These are phyloP conservation scores for Colletotrichum shisoi DNA, from an alignment of 2,329 filamentous ascomycete genomes.

Conservation along the genomic window DNA sequence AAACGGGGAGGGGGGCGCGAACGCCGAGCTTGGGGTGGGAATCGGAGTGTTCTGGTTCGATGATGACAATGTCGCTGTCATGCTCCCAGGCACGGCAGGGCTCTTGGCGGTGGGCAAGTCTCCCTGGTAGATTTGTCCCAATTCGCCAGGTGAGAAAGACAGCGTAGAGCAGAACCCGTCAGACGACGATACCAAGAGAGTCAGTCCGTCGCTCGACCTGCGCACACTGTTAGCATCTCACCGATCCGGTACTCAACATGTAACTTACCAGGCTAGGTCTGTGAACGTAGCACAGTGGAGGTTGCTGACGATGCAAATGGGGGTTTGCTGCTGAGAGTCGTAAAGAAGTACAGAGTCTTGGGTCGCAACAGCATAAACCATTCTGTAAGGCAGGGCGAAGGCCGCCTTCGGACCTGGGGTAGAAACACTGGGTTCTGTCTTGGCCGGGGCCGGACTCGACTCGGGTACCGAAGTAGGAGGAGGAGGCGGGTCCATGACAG, in stretches of 20 bases:
- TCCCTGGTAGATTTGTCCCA: slow-evolving; percentile 81
- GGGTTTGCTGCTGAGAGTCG: slow-evolving; percentile 95
- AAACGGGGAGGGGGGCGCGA: slow-evolving; percentile 69
- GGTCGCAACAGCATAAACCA: slow-evolving; percentile 96
- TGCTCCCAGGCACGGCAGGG: slow-evolving; percentile 47
- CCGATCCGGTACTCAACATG: neutral
- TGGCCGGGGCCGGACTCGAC: slow-evolving; percentile 49
- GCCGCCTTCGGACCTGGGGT: slow-evolving; percentile 70
- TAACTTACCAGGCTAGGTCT: slow-evolving; percentile 85
- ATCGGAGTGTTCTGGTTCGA: slow-evolving; percentile 72
- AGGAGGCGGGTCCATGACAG: slow-evolving; percentile 85
- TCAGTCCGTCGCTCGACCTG: slow-evolving; percentile 61
- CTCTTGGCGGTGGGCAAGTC: slow-evolving; percentile 64
- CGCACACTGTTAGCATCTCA: slow-evolving; percentile 3
- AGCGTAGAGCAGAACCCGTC: slow-evolving; percentile 96
- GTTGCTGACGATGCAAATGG: slow-evolving; percentile 94
- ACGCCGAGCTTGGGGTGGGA: slow-evolving; percentile 72
- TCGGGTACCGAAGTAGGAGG: slow-evolving; percentile 61
- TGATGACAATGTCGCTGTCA: slow-evolving; percentile 51
- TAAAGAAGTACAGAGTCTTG: slow-evolving; percentile 95
- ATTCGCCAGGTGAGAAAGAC: slow-evolving; percentile 81
- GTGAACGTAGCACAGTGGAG: slow-evolving; percentile 97
- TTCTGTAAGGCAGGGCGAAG: slow-evolving; percentile 88
- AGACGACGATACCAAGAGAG: slow-evolving; percentile 91
- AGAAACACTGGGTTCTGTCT: slow-evolving; percentile 56